A percentile compares a stretch with the other conserved stretches of the same genome.
Conservation (phyloP, 495 filamentous ascomycete genomes). For the Neurospora sp. region DNA sequence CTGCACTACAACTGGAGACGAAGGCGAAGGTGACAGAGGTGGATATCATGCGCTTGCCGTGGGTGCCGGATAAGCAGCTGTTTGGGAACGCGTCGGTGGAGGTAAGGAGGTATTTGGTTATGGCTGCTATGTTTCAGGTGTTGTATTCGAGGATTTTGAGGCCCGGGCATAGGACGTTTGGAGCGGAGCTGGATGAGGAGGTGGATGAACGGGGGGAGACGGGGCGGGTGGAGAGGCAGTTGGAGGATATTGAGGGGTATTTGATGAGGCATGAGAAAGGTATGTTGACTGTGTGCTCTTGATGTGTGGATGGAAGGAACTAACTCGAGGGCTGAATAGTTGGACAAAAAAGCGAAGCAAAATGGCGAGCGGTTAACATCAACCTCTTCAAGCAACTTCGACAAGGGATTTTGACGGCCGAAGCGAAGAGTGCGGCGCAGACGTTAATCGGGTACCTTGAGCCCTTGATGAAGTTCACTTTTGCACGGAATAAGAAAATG, state of each 20-base stretch:
- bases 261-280: background rate
- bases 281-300: no score
- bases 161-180: conserved; percentile 5
- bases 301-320: no score
- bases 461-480: background rate
- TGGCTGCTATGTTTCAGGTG: conserved; percentile 8
- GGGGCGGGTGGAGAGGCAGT: background rate
- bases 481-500: background rate
- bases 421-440: background rate
- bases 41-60: background rate
- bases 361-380: background rate
- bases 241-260: background rate
- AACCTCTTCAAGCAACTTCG: background rate
- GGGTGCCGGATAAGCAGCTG: background rate
- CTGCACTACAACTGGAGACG: background rate
- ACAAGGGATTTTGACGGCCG: background rate
- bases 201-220: background rate
- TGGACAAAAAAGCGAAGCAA: background rate
- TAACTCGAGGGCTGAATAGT: no score
- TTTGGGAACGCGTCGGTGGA: background rate
- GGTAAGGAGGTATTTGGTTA: conserved; percentile 1
- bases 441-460: background rate
- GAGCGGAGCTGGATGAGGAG: background rate
- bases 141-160: conserved; percentile 9
- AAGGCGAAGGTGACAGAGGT: background rate